phyloP scores from a whole-genome alignment of 371 early-diverging fungal genomes.

The Saksenaea oblongispora region DNA sequence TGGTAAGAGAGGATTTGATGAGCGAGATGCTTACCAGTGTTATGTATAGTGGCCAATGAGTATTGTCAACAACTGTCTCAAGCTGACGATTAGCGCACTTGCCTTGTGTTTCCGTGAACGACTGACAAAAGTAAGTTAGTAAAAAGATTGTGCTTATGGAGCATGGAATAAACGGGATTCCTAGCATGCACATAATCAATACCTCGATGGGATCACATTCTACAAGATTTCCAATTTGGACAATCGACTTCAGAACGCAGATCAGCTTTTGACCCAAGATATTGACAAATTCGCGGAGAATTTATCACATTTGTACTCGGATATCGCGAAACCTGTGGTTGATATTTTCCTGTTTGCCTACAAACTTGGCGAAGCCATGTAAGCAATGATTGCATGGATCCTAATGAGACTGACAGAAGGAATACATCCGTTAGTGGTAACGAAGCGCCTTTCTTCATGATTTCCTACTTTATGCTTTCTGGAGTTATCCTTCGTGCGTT shows the following conservation, averaged over 20 bases:
- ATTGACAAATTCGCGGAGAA: conserved; percentile 85
- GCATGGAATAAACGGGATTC: background rate
- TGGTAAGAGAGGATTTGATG: conserved; percentile 42
- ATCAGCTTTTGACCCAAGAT: conserved; percentile 87
- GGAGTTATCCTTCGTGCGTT: conserved; percentile 75
- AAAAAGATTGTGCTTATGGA: background rate
- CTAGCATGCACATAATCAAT: conserved; percentile 80
- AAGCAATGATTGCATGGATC: conserved; percentile 19
- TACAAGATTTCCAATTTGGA: conserved; percentile 83
- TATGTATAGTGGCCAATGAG: conserved; percentile 70
- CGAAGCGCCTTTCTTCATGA: conserved; percentile 78
- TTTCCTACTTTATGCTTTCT: conserved; percentile 77
- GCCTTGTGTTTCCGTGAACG: conserved; percentile 79
- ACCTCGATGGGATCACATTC: conserved; percentile 79
- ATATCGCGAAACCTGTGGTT: conserved; percentile 82
- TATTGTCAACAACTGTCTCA: conserved; percentile 75
- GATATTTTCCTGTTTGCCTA: conserved; percentile 85
- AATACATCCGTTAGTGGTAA: conserved; percentile 45
- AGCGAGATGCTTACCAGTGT: background rate
- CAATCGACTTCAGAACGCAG: conserved; percentile 78
- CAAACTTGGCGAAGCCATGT: conserved; percentile 84
- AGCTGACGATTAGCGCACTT: conserved; percentile 68
- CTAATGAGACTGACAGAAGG: background rate
- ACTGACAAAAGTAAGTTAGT: conserved; percentile 58
- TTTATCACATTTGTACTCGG: conserved; percentile 76